Evolutionary conservation across 129 eudicot genomes (phyloP).

Genomic region (Centella asiatica): DNA sequence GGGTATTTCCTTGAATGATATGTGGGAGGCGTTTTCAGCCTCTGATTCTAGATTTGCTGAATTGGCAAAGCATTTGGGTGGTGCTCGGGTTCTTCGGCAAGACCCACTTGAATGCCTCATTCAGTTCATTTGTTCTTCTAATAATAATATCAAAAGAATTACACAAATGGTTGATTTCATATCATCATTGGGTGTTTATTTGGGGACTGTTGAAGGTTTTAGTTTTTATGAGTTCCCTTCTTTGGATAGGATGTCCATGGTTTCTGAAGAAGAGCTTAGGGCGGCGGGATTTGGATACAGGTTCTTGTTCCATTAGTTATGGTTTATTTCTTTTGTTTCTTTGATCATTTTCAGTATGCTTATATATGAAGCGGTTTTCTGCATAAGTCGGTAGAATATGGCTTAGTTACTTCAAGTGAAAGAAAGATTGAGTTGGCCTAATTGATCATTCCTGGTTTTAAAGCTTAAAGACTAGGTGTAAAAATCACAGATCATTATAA

Average conservation of each 20-base stretch:
- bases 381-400: too few species aligned
- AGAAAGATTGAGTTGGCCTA: too few species aligned
- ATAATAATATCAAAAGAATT: constrained; percentile 76
- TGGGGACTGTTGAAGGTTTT: constrained; percentile 68
- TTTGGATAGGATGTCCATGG: constrained; percentile 47
- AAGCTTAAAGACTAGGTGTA: too few species aligned
- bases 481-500: too few species aligned
- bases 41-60: constrained; percentile 67
- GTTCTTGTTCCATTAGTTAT: constrained; percentile 24
- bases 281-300: constrained; percentile 95
- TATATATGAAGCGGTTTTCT: too few species aligned
- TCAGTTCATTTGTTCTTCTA: constrained; percentile 82
- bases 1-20: constrained; percentile 53
- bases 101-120: constrained; percentile 88
- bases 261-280: constrained; percentile 72
- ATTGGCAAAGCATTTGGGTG: constrained; percentile 52
- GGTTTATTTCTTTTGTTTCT: neutral
- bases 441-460: too few species aligned
- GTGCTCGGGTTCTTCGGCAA: constrained; percentile 86
- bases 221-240: constrained; percentile 67
- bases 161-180: constrained; percentile 86
- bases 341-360: neutral
- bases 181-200: constrained; percentile 47
- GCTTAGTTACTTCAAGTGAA: too few species aligned
- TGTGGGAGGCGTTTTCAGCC: constrained; percentile 64